These are phyloP conservation scores for Anisogramma anomala DNA, from an alignment of 2,329 filamentous ascomycete genomes.

Conservation along the genomic window DNA sequence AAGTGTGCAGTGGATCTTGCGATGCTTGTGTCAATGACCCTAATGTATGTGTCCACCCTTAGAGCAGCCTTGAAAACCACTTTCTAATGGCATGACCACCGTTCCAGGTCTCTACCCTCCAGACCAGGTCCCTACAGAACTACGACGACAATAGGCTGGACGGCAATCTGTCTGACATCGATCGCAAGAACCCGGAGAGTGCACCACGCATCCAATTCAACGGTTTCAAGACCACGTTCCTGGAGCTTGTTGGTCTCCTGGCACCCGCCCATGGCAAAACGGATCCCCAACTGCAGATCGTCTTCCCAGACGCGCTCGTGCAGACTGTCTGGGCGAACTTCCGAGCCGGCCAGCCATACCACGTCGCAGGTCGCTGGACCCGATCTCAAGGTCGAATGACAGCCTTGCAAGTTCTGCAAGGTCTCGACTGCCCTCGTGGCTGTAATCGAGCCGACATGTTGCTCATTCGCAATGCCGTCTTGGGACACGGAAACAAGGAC, in stretches of 20 bases:
- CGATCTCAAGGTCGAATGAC: background rate
- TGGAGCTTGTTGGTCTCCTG: constrained; percentile 1
- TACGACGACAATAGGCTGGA: too few species aligned
- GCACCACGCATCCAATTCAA: too few species aligned
- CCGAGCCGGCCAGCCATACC: constrained; percentile 3
- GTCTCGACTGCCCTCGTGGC: constrained; percentile 1
- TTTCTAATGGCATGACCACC: background rate
- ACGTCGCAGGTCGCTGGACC: background rate
- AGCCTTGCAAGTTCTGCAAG: background rate
- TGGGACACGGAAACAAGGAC: too few species aligned
- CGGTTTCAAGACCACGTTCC: too few species aligned
- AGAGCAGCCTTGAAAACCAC: background rate
- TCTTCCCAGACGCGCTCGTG: background rate
- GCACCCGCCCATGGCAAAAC: background rate
- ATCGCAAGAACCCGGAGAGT: too few species aligned
- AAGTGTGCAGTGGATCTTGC: constrained; percentile 9
- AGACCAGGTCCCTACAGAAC: too few species aligned
- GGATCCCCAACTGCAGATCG: background rate
- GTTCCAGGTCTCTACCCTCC: too few species aligned
- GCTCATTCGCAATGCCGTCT: too few species aligned
- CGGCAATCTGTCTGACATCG: too few species aligned
- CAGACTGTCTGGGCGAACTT: constrained; percentile 6
- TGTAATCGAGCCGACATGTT: too few species aligned
- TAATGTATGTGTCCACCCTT: constrained; percentile 7
- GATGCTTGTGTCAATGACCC: constrained; percentile 2